Evolutionary conservation across 768 basidiomycete species (phyloP).

Genomic region (Boletus edulis): DNA sequence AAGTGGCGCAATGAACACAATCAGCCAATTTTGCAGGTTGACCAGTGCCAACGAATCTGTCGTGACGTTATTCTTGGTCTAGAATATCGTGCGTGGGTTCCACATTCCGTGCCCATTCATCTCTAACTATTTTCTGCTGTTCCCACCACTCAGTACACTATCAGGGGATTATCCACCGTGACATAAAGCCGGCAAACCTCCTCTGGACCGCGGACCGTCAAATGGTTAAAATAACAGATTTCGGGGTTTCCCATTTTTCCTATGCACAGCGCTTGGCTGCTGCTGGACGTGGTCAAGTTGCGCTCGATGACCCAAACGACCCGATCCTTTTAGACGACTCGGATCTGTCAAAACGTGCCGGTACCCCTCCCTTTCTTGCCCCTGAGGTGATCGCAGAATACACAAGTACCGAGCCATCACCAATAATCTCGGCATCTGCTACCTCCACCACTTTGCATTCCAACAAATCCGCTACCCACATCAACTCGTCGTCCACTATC

Average conservation of each 20-base stretch:
- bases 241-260: conserved; percentile 96
- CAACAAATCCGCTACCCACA: conserved; percentile 27
- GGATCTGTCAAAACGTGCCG: conserved; percentile 87
- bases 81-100: conserved; percentile 77
- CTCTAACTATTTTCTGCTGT: conserved; percentile 1
- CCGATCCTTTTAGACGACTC: conserved; percentile 78
- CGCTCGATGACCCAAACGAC: conserved; percentile 49
- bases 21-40: conserved; percentile 75
- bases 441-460: conserved; percentile 31
- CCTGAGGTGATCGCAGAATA: conserved; percentile 88
- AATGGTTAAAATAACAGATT: conserved; percentile 96
- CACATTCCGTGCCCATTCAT: conserved; percentile 1
- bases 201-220: conserved; percentile 85
- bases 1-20: conserved; percentile 73
- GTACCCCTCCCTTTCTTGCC: conserved; percentile 94
- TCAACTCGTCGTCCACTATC: conserved; percentile 30
- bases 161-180: conserved; percentile 98
- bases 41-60: conserved; percentile 83
- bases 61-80: conserved; percentile 93
- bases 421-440: conserved; percentile 31
- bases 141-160: conserved; percentile 69
- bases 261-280: conserved; percentile 79
- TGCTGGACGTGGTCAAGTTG: conserved; percentile 41
- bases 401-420: conserved; percentile 34
- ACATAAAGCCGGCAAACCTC: conserved; percentile 98